phyloP scores from a whole-genome alignment of 1,284 basidiomycete genomes.

The Puccinia hordei region DNA sequence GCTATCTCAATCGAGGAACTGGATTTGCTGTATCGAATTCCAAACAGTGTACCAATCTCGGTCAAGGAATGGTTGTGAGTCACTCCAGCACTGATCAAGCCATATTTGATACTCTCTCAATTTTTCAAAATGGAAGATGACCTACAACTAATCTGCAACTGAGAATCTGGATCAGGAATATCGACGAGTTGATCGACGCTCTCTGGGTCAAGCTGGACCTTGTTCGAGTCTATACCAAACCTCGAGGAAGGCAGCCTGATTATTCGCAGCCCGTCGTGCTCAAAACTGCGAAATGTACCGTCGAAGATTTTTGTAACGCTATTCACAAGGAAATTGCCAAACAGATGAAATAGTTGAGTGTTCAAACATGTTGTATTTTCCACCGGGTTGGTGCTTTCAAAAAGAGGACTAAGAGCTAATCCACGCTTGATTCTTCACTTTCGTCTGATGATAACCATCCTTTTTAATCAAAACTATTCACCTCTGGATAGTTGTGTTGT shows the following conservation, averaged over 20 bases:
- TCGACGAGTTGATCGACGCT: conserved; percentile 85
- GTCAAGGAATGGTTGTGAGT: conserved; percentile 78
- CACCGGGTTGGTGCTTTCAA: neutral
- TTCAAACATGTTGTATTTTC: conserved; percentile 4
- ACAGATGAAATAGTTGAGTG: conserved; percentile 72
- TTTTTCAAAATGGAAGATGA: conserved; percentile 36
- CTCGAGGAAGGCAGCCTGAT: conserved; percentile 85
- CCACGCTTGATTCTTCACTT: conserved; percentile 3
- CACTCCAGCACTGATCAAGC: neutral
- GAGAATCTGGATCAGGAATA: conserved; percentile 64
- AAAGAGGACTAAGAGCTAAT: conserved; percentile 5
- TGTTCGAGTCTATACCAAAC: conserved; percentile 86
- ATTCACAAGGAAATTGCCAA: conserved; percentile 85
- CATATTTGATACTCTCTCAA: neutral
- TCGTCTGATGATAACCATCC: neutral
- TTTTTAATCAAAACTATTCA: neutral
- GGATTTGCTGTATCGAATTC: conserved; percentile 86
- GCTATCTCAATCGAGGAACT: conserved; percentile 98
- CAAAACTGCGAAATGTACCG: conserved; percentile 64
- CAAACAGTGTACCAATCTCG: conserved; percentile 90
- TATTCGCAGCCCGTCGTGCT: conserved; percentile 74
- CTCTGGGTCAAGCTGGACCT: conserved; percentile 71
- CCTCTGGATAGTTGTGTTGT: conserved; percentile 3
- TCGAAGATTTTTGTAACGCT: conserved; percentile 86
- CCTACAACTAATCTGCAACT: neutral